Conservation (phyloP, 805 yeast species). For the Saccharomyces eubayanus region DNA sequence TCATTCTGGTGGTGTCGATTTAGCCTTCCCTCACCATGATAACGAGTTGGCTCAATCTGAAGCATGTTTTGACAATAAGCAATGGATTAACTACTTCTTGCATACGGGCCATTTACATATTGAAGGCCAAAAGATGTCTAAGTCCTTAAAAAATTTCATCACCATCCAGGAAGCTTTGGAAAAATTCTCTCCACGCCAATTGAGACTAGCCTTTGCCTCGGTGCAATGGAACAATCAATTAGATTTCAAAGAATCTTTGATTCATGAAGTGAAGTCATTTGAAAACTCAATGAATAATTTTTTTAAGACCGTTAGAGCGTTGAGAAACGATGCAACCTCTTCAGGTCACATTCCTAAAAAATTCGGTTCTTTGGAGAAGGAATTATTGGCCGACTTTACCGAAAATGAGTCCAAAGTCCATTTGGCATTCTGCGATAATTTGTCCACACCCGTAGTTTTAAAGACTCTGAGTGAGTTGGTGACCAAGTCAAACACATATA, state of each 20-base stretch:
- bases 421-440: constrained; percentile 78
- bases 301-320: constrained; percentile 80
- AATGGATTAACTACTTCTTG: constrained; percentile 95
- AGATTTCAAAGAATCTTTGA: constrained; percentile 79
- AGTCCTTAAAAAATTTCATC: constrained; percentile 88
- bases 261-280: constrained; percentile 65
- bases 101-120: constrained; percentile 97
- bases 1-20: constrained; percentile 94
- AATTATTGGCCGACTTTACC: constrained; percentile 42
- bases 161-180: constrained; percentile 84
- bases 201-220: constrained; percentile 83
- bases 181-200: constrained; percentile 66
- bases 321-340: constrained; percentile 43
- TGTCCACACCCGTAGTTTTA: constrained; percentile 70
- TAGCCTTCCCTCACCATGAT: constrained; percentile 98
- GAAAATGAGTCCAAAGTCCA: constrained; percentile 54
- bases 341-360: constrained; percentile 54
- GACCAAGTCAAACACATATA: constrained; percentile 62
- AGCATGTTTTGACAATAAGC: constrained; percentile 79
- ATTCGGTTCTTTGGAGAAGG: constrained; percentile 45
- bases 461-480: constrained; percentile 60
- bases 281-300: constrained; percentile 75
- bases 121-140: constrained; percentile 97
- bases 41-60: constrained; percentile 96
- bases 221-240: constrained; percentile 89